Conservation (phyloP, 2,329 filamentous ascomycete species). For the Sporothrix luriei region DNA sequence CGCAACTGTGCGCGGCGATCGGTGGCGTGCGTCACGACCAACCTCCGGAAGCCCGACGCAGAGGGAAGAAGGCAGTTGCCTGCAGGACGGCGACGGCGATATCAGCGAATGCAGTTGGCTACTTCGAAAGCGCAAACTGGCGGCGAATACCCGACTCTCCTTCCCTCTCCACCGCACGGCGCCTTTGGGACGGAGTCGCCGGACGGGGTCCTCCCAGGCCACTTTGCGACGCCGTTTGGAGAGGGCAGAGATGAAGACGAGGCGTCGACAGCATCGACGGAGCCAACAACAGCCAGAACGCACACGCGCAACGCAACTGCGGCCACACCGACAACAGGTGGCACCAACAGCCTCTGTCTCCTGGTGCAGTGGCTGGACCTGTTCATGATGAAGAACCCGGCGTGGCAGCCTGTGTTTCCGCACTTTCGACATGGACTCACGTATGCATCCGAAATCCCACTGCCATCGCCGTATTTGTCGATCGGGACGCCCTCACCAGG, state of each 20-base stretch:
- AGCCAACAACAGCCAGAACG: background rate
- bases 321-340: too few species aligned
- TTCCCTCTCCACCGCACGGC: background rate
- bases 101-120: background rate
- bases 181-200: background rate
- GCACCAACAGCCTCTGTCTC: constrained; percentile 25
- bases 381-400: constrained; percentile 25
- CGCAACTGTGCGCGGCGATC: constrained; percentile 26
- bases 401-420: constrained; percentile 30
- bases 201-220: background rate
- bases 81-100: constrained; percentile 18
- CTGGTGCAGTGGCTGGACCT: constrained; percentile 33
- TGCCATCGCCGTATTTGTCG: constrained; percentile 17
- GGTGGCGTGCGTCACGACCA: constrained; percentile 27
- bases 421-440: constrained; percentile 28
- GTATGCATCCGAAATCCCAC: constrained; percentile 22
- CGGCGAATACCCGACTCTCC: background rate
- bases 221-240: constrained; percentile 21
- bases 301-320: background rate
- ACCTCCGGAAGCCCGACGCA: constrained; percentile 22
- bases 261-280: background rate
- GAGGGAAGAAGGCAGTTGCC: constrained; percentile 23
- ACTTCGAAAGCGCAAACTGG: background rate
- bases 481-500: background rate
- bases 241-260: background rate